Evolutionary conservation across 768 basidiomycete species (phyloP).

Genomic region (Podaxis sp.): DNA sequence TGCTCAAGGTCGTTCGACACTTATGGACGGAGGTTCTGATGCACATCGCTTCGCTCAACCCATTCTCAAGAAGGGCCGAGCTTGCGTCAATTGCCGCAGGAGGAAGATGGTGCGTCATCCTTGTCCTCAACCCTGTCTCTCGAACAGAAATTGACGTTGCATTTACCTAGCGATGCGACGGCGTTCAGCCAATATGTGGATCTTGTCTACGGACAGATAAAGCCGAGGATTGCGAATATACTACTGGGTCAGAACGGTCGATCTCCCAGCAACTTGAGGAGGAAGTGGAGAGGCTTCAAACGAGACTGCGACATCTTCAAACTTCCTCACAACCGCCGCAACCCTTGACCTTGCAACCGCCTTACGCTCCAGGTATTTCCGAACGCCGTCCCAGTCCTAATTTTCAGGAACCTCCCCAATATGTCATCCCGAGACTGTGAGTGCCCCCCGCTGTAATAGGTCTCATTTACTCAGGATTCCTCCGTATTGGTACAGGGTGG

Average conservation of each 20-base stretch:
- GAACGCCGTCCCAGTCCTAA: not conserved
- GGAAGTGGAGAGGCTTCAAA: constrained; percentile 43
- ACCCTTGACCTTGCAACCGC: constrained; percentile 32
- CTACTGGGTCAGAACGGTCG: constrained; percentile 42
- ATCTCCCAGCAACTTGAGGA: constrained; percentile 50
- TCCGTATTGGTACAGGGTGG: constrained; percentile 23
- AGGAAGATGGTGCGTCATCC: constrained; percentile 10
- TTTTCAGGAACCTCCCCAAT: constrained; percentile 29
- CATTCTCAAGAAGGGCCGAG: constrained; percentile 12
- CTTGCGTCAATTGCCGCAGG: constrained; percentile 12
- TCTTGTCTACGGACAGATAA: constrained; percentile 47
- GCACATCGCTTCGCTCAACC: not conserved
- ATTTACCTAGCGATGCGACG: constrained; percentile 50
- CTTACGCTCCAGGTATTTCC: constrained; percentile 25
- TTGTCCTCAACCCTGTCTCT: not conserved
- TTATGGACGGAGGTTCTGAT: not conserved
- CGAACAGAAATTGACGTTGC: not conserved
- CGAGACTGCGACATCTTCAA: constrained; percentile 46
- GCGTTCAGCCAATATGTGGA: constrained; percentile 47
- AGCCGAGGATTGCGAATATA: constrained; percentile 61
- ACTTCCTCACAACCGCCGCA: constrained; percentile 16
- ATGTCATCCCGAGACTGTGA: constrained; percentile 31
- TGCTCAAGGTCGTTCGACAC: not conserved
- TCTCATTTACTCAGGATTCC: constrained; percentile 5
- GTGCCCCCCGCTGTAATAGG: constrained; percentile 10